Evolutionary conservation across 2,329 filamentous ascomycete species (phyloP), one percentile per base, ranked within the genome.

Genomic region (Rachicladosporium sp.): DNA sequence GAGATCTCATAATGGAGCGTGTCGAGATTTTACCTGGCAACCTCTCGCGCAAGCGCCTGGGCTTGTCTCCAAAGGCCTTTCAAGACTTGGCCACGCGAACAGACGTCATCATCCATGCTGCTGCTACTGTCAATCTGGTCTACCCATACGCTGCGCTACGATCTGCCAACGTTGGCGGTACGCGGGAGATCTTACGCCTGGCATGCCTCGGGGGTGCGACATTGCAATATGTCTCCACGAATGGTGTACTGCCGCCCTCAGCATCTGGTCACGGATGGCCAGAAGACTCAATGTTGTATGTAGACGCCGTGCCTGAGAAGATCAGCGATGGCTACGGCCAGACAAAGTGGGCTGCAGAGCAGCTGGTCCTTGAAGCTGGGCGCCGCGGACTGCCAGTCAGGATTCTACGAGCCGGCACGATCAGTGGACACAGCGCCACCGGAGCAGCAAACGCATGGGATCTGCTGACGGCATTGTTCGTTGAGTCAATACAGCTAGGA

Each of bases 301-400:
- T 83, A 4, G 73, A 80, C 9, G 74, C 79, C 34, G 82, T 87
- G 1, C 78, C 80, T 0, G 72, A 68, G 33, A 80, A 80, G 55
- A 65, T 87, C 4, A 62, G 72, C 1, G 81, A 86, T 51, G 82
- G 82, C 1, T 87, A 87, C 46, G 80, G 81, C 0, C 82, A 86
- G 59, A 84, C 81, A 1, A 87, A 87, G 55, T 87, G 82, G 82
- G 82, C 83, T 23, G 81, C 82, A 2, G 82, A 87, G 56, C 76
- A 81, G 56, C 75, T 87, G 3, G 77, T 84, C 6, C 67, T 75
- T 8, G 79, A 85, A 53, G 81, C 82, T 7, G 72, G 71, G 19
- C 70, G 72, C 21, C 74, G 81, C 30, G 81, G 81, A 7, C 63
- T 87, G 27, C 80, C 80, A 0, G 76, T 82, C 21, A 74, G 76